These are phyloP conservation scores for Smittium mucronatum DNA, from an alignment of 371 early-diverging fungal species.

Conservation along the genomic window DNA sequence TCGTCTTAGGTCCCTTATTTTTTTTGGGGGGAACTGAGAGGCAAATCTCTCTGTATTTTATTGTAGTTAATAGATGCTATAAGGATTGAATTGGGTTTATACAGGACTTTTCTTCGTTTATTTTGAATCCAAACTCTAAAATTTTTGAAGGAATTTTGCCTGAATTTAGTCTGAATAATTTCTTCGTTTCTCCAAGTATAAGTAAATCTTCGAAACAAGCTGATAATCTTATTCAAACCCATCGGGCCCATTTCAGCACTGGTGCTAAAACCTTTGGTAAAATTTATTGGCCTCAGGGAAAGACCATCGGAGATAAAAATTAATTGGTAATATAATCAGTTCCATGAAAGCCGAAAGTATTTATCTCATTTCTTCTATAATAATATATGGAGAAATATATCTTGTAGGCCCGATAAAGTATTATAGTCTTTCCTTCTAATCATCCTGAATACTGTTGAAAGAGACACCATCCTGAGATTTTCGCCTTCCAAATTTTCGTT, in stretches of 20 bases:
- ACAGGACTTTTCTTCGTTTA: conserved; percentile 22
- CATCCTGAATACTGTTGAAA: conserved; percentile 25
- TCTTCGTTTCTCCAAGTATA: conserved; percentile 13
- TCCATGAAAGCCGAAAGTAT: conserved; percentile 35
- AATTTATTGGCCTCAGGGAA: conserved; percentile 31
- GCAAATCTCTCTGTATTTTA: conserved; percentile 17
- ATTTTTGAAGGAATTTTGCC: conserved; percentile 20
- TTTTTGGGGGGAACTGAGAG: neutral
- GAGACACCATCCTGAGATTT: conserved; percentile 20
- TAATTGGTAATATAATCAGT: conserved; percentile 36
- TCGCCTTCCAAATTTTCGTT: conserved; percentile 26
- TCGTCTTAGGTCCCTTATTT: neutral
- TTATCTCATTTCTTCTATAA: conserved; percentile 21
- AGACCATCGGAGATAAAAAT: conserved; percentile 34
- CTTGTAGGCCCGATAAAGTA: conserved; percentile 25
- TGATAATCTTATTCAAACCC: conserved; percentile 23
- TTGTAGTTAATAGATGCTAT: conserved; percentile 27
- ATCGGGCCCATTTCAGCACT: conserved; percentile 22
- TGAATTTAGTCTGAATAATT: conserved; percentile 11
- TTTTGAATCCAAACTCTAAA: conserved; percentile 22
- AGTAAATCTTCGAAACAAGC: conserved; percentile 34
- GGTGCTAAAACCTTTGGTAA: conserved; percentile 34
- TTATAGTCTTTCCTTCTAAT: conserved; percentile 25
- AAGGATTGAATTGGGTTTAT: conserved; percentile 28
- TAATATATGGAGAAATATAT: conserved; percentile 30